These are phyloP conservation scores for Funneliformis mosseae DNA, from an alignment of 192 early-diverging fungal species.

Conservation along the genomic window DNA sequence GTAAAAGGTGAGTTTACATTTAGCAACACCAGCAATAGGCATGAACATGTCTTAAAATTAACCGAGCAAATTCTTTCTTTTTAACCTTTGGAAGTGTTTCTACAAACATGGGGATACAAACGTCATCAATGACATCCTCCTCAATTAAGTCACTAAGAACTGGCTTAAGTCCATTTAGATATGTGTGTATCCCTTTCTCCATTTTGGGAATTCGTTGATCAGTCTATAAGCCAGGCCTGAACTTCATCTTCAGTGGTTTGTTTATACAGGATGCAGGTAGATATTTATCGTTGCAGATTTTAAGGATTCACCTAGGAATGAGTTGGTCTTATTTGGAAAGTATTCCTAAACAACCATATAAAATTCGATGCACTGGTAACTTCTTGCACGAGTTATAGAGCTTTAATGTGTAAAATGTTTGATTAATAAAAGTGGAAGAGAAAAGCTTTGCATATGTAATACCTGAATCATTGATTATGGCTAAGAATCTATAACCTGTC, in stretches of 20 bases:
- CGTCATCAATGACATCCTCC: background rate
- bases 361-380: background rate
- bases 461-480: background rate
- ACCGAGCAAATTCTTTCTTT: background rate
- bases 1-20: slow-evolving; percentile 3
- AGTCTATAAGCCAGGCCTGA: slow-evolving; percentile 1
- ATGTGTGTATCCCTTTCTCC: background rate
- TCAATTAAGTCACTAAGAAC: background rate
- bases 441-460: background rate
- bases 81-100: background rate
- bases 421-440: slow-evolving; percentile 1
- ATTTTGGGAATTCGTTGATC: background rate
- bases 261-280: background rate
- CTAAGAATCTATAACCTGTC: too few relatives aligned
- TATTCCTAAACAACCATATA: background rate
- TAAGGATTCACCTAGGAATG: background rate
- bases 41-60: background rate
- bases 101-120: background rate
- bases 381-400: background rate
- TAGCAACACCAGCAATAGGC: slow-evolving; percentile 16
- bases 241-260: slow-evolving; percentile 7
- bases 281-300: background rate
- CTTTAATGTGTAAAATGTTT: background rate
- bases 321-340: background rate
- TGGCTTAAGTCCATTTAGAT: slow-evolving; percentile 9